Evolutionary conservation across 179 eudicot species (phyloP).

Genomic region (Patellifolia procumbens): DNA sequence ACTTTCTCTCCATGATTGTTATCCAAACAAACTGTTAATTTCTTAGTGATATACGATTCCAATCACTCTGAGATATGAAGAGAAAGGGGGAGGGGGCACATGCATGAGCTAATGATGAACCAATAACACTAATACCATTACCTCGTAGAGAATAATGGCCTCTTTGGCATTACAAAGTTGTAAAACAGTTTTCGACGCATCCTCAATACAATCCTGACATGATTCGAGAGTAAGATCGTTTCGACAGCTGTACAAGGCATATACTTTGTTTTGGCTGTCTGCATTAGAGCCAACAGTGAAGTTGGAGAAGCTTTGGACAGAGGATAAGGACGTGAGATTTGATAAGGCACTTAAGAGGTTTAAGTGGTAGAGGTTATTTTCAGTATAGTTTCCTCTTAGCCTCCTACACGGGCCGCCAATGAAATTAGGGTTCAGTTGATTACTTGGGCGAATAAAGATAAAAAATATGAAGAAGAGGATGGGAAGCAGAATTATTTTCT

Average conservation of each 20-base stretch:
- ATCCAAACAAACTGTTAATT: too few relatives aligned
- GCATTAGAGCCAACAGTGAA: too few relatives aligned
- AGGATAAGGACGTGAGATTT: neutral
- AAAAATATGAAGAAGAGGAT: neutral
- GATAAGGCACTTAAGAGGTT: slow-evolving; percentile 9
- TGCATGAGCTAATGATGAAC: too few relatives aligned
- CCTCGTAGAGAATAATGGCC: neutral
- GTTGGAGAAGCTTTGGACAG: neutral
- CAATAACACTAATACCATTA: too few relatives aligned
- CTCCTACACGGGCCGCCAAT: neutral
- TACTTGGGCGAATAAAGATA: neutral
- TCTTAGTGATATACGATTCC: too few relatives aligned
- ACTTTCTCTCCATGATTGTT: too few relatives aligned
- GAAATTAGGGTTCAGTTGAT: neutral
- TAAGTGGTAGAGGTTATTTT: slow-evolving; percentile 2
- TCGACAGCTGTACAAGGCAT: neutral
- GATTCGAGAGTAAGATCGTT: neutral
- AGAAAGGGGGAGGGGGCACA: too few relatives aligned
- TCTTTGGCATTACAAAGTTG: neutral
- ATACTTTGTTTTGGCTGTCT: neutral
- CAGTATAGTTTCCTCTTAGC: neutral
- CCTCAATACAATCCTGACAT: neutral
- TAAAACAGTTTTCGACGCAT: neutral
- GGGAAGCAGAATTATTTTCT: neutral
- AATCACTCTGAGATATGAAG: too few relatives aligned